Percentiles rank a stretch among this genome's conserved stretches.
Evolutionary conservation across 2,329 filamentous ascomycete species (phyloP).

Genomic region (Fusarium coicis): DNA sequence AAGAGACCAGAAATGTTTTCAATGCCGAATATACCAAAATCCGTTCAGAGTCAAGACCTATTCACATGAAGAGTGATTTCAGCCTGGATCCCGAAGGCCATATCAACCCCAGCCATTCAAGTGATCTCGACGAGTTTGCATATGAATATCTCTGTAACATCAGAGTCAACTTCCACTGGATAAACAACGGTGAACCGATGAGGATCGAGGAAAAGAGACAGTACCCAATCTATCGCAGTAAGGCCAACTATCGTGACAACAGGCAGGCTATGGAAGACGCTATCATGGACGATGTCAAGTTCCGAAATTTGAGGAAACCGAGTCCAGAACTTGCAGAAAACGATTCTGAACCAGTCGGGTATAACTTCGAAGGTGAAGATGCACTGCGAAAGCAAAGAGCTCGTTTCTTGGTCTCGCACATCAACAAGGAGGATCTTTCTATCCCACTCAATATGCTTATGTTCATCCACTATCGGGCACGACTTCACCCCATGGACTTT

Average conservation of each 20-base stretch:
- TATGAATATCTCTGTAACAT: slow-evolving; percentile 30
- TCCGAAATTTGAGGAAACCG: neutral
- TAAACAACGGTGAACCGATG: neutral
- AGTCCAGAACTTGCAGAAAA: neutral
- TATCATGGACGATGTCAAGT: neutral
- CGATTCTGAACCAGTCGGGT: neutral
- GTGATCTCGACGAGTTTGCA: slow-evolving; percentile 33
- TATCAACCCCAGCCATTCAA: slow-evolving; percentile 21
- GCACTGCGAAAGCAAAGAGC: slow-evolving; percentile 22
- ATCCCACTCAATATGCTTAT: slow-evolving; percentile 28
- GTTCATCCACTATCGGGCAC: slow-evolving; percentile 38
- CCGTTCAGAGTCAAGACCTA: neutral
- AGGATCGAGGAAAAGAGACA: neutral
- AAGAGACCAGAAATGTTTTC: slow-evolving; percentile 10
- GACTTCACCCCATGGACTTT: slow-evolving; percentile 16
- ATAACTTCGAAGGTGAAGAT: slow-evolving; percentile 18
- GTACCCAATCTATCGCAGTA: slow-evolving; percentile 32
- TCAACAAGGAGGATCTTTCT: slow-evolving; percentile 33
- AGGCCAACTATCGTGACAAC: slow-evolving; percentile 29
- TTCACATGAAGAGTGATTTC: slow-evolving; percentile 20
- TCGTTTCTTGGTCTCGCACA: slow-evolving; percentile 38
- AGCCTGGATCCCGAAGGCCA: slow-evolving; percentile 12
- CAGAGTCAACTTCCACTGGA: neutral
- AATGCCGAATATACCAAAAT: slow-evolving; percentile 22
- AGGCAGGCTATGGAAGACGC: neutral